A percentile compares a stretch with the other conserved stretches of the same genome.
Evolutionary conservation across 192 early-diverging fungal genomes (phyloP).

Genomic region (Rhizophagus clarus): DNA sequence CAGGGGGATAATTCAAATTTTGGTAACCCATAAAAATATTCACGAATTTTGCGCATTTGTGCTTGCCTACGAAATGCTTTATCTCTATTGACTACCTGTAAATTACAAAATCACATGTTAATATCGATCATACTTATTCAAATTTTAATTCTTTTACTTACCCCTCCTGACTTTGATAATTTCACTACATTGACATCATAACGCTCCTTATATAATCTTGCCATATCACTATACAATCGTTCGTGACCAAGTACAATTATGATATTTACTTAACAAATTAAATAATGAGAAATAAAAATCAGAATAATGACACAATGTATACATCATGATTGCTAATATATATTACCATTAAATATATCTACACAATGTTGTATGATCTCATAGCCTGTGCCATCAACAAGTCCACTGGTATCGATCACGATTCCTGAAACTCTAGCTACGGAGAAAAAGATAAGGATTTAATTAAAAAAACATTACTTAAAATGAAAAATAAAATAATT

Average conservation of each 20-base stretch:
- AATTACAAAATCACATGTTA: background rate
- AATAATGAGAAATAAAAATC: background rate
- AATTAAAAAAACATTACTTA: background rate
- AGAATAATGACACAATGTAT: background rate
- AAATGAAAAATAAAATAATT: background rate
- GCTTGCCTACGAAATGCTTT: slow-evolving; percentile 64
- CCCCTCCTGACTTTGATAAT: slow-evolving; percentile 91
- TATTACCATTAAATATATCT: slow-evolving; percentile 63
- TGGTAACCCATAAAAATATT: slow-evolving; percentile 93
- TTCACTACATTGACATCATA: slow-evolving; percentile 73
- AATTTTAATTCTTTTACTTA: slow-evolving; percentile 41
- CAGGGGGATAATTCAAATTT: slow-evolving; percentile 82
- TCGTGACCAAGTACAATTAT: slow-evolving; percentile 93
- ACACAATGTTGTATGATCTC: slow-evolving; percentile 77
- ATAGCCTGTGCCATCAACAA: slow-evolving; percentile 75
- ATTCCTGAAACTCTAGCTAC: slow-evolving; percentile 70
- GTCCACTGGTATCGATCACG: slow-evolving; percentile 86
- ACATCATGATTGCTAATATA: background rate
- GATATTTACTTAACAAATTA: slow-evolving; percentile 63
- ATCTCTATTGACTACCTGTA: slow-evolving; percentile 85
- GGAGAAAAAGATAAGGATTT: background rate
- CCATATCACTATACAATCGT: slow-evolving; percentile 85
- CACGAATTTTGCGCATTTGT: slow-evolving; percentile 75
- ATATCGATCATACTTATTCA: background rate
- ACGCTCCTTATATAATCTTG: slow-evolving; percentile 51